Conservation (phyloP, 1,284 basidiomycete genomes). For the Cerioporus squamosus region DNA sequence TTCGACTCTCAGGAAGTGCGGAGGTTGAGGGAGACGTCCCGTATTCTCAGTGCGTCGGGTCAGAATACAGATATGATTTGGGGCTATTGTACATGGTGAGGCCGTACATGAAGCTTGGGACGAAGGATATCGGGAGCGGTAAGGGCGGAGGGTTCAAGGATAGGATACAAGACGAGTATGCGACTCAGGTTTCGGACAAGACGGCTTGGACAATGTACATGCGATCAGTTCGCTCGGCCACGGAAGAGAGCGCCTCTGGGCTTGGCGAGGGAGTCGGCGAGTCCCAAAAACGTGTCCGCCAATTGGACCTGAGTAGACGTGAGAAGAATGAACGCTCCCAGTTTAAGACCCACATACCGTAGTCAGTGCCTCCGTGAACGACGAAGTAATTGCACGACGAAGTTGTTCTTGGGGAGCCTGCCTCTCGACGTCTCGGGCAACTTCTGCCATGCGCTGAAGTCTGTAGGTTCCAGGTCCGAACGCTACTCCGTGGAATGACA, state of each 20-base stretch:
- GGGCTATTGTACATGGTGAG: no score
- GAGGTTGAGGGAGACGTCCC: no score
- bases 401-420: constrained; percentile 50
- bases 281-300: constrained; percentile 63
- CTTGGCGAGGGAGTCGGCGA: constrained; percentile 62
- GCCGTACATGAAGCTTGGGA: no score
- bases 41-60: no score
- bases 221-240: neutral
- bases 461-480: constrained; percentile 48
- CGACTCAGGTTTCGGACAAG: no score
- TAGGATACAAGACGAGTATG: no score
- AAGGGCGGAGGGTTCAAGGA: no score
- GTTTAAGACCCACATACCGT: constrained; percentile 28
- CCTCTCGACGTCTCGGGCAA: constrained; percentile 54
- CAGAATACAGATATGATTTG: no score
- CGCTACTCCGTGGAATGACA: constrained; percentile 63
- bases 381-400: constrained; percentile 44
- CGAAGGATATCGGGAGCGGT: no score
- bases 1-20: no score
- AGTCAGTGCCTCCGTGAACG: constrained; percentile 57
- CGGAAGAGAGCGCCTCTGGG: constrained; percentile 53
- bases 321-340: neutral
- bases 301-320: constrained; percentile 48
- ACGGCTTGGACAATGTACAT: no score
- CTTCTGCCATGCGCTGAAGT: constrained; percentile 56